These are phyloP conservation scores for Saturnispora kantuleensis DNA, from an alignment of 805 yeast genomes.

Conservation along the genomic window DNA sequence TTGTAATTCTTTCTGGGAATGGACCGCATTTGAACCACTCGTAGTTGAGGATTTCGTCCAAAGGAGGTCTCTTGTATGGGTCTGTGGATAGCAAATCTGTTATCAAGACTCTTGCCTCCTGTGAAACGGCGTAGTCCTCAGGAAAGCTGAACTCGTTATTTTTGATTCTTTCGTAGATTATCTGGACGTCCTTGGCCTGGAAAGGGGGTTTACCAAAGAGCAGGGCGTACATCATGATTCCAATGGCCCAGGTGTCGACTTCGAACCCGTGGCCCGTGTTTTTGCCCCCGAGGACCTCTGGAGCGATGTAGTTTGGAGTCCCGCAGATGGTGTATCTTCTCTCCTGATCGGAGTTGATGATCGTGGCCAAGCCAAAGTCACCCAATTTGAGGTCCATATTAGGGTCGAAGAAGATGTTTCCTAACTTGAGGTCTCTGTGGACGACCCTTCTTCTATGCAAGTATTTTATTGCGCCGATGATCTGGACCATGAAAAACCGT, in stretches of 20 bases:
- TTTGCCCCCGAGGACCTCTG: conserved; percentile 89
- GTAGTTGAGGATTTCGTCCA: conserved; percentile 70
- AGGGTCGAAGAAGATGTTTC: conserved; percentile 90
- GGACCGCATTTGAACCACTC: conserved; percentile 75
- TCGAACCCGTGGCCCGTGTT: conserved; percentile 84
- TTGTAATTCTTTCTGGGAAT: conserved; percentile 65
- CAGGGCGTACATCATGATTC: conserved; percentile 91
- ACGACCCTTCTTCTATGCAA: conserved; percentile 87
- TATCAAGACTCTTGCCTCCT: conserved; percentile 66
- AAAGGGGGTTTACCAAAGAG: conserved; percentile 94
- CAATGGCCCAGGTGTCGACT: conserved; percentile 97
- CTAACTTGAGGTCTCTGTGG: conserved; percentile 92
- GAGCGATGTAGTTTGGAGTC: conserved; percentile 97
- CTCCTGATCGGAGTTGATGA: conserved; percentile 55
- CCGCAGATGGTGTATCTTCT: conserved; percentile 94
- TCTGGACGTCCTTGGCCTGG: conserved; percentile 89
- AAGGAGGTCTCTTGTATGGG: conserved; percentile 72
- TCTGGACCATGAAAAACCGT: conserved; percentile 80
- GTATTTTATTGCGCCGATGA: conserved; percentile 88
- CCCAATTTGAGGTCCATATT: conserved; percentile 93
- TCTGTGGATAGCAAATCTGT: conserved; percentile 63
- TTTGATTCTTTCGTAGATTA: conserved; percentile 87
- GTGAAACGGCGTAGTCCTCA: conserved; percentile 41
- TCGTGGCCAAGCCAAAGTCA: conserved; percentile 97
- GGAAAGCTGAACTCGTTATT: conserved; percentile 76